phyloP scores from a whole-genome alignment of 2,329 filamentous ascomycete genomes.

The Phialocephala sp. region DNA sequence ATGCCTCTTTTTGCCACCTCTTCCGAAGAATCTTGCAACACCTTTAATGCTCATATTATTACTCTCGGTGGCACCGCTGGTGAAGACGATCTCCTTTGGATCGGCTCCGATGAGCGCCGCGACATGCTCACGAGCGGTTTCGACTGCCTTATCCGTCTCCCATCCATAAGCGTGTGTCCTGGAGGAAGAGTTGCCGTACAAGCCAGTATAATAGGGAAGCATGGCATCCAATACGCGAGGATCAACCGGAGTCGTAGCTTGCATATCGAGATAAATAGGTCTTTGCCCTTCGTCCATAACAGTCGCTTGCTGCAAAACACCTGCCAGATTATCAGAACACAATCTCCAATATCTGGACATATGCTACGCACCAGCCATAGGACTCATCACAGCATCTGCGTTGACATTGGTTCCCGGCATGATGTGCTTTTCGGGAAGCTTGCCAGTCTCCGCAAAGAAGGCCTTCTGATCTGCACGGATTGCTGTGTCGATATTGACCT shows the following conservation, averaged over 20 bases:
- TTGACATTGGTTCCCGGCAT: conserved; percentile 37
- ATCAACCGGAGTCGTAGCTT: conserved; percentile 94
- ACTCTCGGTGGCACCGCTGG: conserved; percentile 95
- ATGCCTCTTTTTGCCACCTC: conserved; percentile 95
- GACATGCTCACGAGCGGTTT: conserved; percentile 82
- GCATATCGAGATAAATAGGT: conserved; percentile 98
- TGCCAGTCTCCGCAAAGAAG: conserved; percentile 63
- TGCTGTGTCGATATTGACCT: conserved; percentile 80
- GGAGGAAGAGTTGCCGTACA: conserved; percentile 97
- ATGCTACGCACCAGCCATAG: conserved; percentile 66
- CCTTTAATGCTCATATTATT: conserved; percentile 99
- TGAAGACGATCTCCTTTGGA: conserved; percentile 98
- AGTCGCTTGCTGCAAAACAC: conserved; percentile 88
- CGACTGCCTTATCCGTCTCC: conserved; percentile 95
- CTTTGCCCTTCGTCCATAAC: conserved; percentile 91
- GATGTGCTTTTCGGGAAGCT: conserved; percentile 36
- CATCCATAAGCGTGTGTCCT: conserved; percentile 97
- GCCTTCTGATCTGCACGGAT: conserved; percentile 87
- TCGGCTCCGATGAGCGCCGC: conserved; percentile 91
- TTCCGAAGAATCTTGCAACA: conserved; percentile 92
- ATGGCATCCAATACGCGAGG: conserved; percentile 95
- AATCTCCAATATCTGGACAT: conserved; percentile 16
- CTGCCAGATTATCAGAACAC: conserved; percentile 43
- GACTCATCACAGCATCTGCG: conserved; percentile 72
- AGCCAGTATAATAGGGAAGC: conserved; percentile 90